Conservation (phyloP, 768 basidiomycete species). For the Hydnomerulius pinastri region DNA sequence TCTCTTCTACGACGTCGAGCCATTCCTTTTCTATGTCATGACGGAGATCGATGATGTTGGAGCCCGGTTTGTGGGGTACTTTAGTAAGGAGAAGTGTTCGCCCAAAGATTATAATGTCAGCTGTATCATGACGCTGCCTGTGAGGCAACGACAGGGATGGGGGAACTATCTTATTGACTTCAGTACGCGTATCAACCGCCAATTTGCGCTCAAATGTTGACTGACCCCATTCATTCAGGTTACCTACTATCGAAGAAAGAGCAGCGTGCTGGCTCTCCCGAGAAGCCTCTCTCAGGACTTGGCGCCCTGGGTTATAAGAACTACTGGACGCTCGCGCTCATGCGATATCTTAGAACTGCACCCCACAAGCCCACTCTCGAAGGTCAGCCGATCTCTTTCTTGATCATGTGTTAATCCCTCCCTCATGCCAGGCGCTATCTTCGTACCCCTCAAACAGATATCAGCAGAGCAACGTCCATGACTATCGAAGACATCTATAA, state of each 20-base stretch:
- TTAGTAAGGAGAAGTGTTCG: constrained; percentile 97
- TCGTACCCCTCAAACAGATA: constrained; percentile 52
- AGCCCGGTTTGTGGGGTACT: constrained; percentile 95
- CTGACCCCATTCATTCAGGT: constrained; percentile 54
- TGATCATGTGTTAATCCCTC: constrained; percentile 10
- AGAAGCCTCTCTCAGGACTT: constrained; percentile 91
- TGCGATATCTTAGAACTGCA: constrained; percentile 70
- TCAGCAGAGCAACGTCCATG: constrained; percentile 85
- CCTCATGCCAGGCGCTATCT: constrained; percentile 20
- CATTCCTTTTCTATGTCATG: constrained; percentile 98
- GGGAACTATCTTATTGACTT: constrained; percentile 97
- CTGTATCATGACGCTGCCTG: constrained; percentile 99
- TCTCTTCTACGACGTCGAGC: constrained; percentile 98
- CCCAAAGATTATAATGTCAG: constrained; percentile 96
- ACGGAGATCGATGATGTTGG: constrained; percentile 89
- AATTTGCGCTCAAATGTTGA: neutral
- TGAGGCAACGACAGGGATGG: constrained; percentile 94
- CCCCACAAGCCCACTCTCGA: constrained; percentile 68
- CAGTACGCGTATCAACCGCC: constrained; percentile 50
- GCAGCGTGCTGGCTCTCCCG: constrained; percentile 85
- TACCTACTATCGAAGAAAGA: constrained; percentile 97
- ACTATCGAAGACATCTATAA: constrained; percentile 84
- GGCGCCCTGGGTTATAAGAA: constrained; percentile 93
- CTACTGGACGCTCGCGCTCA: constrained; percentile 90
- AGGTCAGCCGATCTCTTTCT: constrained; percentile 50